Evolutionary conservation across 2,329 filamentous ascomycete species (phyloP).

Genomic region (Cadophora malorum): DNA sequence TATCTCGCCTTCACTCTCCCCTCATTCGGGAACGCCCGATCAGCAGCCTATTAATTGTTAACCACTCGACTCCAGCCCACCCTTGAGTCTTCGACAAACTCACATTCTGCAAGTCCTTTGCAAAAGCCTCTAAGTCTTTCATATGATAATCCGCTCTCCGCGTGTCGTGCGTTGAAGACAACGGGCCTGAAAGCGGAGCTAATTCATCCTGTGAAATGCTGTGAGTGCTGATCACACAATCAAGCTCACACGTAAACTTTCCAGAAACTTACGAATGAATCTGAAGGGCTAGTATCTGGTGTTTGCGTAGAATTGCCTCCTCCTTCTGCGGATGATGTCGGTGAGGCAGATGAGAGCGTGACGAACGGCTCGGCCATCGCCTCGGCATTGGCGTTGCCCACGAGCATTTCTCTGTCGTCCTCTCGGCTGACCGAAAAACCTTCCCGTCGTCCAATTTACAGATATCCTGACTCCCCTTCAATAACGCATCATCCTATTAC

Average conservation of each 20-base stretch:
- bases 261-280: constrained; percentile 22
- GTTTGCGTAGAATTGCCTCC: constrained; percentile 14
- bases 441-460: not conserved
- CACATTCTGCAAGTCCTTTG: constrained; percentile 25
- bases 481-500: too few relatives aligned
- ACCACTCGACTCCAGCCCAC: not conserved
- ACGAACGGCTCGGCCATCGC: constrained; percentile 19
- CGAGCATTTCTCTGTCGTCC: not conserved
- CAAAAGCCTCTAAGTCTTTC: constrained; percentile 25
- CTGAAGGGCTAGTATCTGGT: constrained; percentile 16
- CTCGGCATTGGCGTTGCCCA: not conserved
- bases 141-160: constrained; percentile 25
- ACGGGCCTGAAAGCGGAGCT: constrained; percentile 22
- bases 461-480: not conserved
- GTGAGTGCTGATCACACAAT: not conserved
- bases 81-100: not conserved
- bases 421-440: not conserved
- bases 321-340: constrained; percentile 13
- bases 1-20: constrained; percentile 29
- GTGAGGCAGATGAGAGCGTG: constrained; percentile 14
- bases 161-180: constrained; percentile 24
- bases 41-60: constrained; percentile 32
- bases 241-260: not conserved
- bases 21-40: constrained; percentile 36
- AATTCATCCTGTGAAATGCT: constrained; percentile 18